phyloP scores from a whole-genome alignment of 192 early-diverging fungal genomes.

The Gigaspora rosea region DNA sequence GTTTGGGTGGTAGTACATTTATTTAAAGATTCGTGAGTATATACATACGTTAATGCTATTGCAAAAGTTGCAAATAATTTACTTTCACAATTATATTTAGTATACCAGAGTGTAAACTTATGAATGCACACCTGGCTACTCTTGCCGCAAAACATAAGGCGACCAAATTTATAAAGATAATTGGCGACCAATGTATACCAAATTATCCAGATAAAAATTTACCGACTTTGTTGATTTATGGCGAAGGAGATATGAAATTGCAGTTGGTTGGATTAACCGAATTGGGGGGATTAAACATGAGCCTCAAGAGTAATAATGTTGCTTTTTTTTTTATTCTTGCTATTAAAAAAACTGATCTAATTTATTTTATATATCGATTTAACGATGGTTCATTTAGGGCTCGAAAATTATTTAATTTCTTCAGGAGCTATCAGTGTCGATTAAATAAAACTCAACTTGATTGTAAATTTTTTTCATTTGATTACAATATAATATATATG shows the following conservation, averaged over 20 bases:
- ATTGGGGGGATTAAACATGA: slow-evolving; percentile 83
- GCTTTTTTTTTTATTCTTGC: not conserved
- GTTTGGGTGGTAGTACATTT: slow-evolving; percentile 65
- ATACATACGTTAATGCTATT: not conserved
- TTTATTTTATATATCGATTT: not conserved
- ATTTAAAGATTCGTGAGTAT: slow-evolving; percentile 59
- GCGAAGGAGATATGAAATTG: slow-evolving; percentile 78
- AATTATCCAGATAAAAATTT: slow-evolving; percentile 91
- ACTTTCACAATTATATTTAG: slow-evolving; percentile 49
- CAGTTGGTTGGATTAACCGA: slow-evolving; percentile 81
- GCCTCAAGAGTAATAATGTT: slow-evolving; percentile 53
- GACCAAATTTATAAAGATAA: slow-evolving; percentile 94
- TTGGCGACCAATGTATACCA: slow-evolving; percentile 90
- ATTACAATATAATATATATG: too few relatives aligned
- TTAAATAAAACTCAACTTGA: too few relatives aligned
- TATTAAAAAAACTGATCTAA: too few relatives aligned
- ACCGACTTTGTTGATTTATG: slow-evolving; percentile 91
- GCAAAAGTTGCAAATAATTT: slow-evolving; percentile 30
- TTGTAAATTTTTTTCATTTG: too few relatives aligned
- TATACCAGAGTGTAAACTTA: slow-evolving; percentile 82
- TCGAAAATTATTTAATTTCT: slow-evolving; percentile 28
- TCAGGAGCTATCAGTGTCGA: slow-evolving; percentile 7
- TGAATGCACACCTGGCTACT: slow-evolving; percentile 73
- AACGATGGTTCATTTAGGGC: not conserved
- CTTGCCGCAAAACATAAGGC: slow-evolving; percentile 76